These are phyloP conservation scores for Lathyrus oleraceus DNA, from an alignment of 306 rosid genomes.

Conservation along the genomic window DNA sequence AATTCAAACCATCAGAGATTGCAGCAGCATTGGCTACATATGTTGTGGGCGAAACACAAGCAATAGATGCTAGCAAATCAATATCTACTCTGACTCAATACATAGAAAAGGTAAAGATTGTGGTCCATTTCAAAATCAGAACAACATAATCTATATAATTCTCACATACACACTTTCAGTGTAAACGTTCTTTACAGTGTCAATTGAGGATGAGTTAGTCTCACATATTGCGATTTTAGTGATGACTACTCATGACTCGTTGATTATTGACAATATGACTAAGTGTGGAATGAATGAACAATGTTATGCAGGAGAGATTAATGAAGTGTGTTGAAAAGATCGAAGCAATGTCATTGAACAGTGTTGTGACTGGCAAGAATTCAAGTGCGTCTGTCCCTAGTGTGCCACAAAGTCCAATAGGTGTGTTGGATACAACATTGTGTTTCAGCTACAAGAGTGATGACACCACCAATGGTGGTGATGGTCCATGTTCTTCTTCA, in stretches of 20 bases:
- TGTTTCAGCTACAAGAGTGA: slow-evolving; percentile 85
- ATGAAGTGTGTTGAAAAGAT: slow-evolving; percentile 62
- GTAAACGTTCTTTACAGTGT: background rate
- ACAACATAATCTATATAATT: background rate
- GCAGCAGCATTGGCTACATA: slow-evolving; percentile 88
- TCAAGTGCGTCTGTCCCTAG: slow-evolving; percentile 43
- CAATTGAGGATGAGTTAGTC: background rate
- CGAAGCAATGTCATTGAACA: slow-evolving; percentile 38
- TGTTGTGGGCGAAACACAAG: slow-evolving; percentile 59
- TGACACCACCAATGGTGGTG: slow-evolving; percentile 51
- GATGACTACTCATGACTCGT: background rate
- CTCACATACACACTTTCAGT: background rate
- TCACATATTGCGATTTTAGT: too few relatives aligned
- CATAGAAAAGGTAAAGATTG: slow-evolving; percentile 59
- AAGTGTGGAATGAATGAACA: background rate
- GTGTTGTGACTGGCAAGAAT: slow-evolving; percentile 37
- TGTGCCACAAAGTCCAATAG: slow-evolving; percentile 79
- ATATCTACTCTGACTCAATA: slow-evolving; percentile 62
- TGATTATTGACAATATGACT: slow-evolving; percentile 27
- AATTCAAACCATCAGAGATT: slow-evolving; percentile 86
- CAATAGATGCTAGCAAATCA: slow-evolving; percentile 57
- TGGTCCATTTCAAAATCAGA: slow-evolving; percentile 38
- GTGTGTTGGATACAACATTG: slow-evolving; percentile 69
- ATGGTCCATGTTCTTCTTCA: slow-evolving; percentile 65
- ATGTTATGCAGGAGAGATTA: slow-evolving; percentile 68